phyloP scores from a whole-genome alignment of 75 land plant species.

The Adiantum capillusveneris region DNA sequence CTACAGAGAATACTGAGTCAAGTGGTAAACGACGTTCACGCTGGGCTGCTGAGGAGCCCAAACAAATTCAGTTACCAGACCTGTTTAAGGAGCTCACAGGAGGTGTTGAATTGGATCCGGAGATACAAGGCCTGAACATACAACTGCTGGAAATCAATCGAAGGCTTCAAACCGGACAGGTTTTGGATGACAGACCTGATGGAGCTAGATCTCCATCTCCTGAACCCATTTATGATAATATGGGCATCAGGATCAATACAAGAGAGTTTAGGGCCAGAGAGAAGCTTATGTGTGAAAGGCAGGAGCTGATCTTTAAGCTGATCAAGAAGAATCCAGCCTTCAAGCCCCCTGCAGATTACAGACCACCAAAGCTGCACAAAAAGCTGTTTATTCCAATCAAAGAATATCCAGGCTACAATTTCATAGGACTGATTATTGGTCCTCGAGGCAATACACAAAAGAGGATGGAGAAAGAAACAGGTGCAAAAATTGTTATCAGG shows the following conservation, averaged over 20 bases:
- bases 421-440: slow-evolving; percentile 45
- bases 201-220: slow-evolving; percentile 31
- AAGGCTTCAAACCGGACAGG: slow-evolving; percentile 18
- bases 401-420: slow-evolving; percentile 52
- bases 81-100: slow-evolving; percentile 3
- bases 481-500: slow-evolving; percentile 34
- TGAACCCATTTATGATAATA: slow-evolving; percentile 24
- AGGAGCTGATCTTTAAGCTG: slow-evolving; percentile 25
- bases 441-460: slow-evolving; percentile 38
- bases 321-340: slow-evolving; percentile 27
- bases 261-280: slow-evolving; percentile 18
- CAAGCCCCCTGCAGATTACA: slow-evolving; percentile 22
- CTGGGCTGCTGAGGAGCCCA: slow-evolving; percentile 29
- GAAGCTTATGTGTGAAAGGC: slow-evolving; percentile 22
- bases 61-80: slow-evolving; percentile 33
- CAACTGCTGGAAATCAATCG: slow-evolving; percentile 20
- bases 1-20: slow-evolving; percentile 6
- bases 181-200: slow-evolving; percentile 15
- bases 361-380: slow-evolving; percentile 27
- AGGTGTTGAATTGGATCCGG: slow-evolving; percentile 13
- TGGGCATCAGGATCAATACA: slow-evolving; percentile 22
- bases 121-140: slow-evolving; percentile 17
- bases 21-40: slow-evolving; percentile 25
- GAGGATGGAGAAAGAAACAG: slow-evolving; percentile 48
- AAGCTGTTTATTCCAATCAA: slow-evolving; percentile 45